These are phyloP conservation scores for Penicillium arizonense DNA, from an alignment of 495 filamentous ascomycete genomes.

Conservation along the genomic window DNA sequence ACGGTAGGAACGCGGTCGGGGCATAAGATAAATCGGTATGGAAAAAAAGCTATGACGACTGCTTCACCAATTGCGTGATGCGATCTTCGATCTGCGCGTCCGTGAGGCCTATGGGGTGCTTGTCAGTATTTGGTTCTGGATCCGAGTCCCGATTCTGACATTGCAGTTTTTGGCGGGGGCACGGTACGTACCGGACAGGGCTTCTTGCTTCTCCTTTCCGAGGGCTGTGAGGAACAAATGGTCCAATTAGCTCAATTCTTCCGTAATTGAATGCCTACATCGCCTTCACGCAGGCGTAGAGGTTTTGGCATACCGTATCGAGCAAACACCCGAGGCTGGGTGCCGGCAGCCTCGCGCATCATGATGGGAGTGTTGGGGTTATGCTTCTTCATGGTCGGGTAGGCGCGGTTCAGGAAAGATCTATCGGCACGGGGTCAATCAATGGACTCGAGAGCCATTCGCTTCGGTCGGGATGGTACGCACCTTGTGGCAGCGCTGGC, in stretches of 20 bases:
- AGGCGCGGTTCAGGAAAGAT: constrained; percentile 84
- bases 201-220: constrained; percentile 84
- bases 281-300: background rate
- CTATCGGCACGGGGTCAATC: constrained; percentile 44
- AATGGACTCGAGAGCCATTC: background rate
- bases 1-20: constrained; percentile 26
- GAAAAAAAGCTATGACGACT: constrained; percentile 31
- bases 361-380: constrained; percentile 94
- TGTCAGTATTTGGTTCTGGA: constrained; percentile 6
- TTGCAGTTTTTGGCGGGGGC: constrained; percentile 4
- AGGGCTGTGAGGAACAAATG: constrained; percentile 53
- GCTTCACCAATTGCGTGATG: constrained; percentile 79
- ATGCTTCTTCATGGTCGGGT: constrained; percentile 99
- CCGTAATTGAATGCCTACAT: background rate
- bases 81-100: constrained; percentile 92
- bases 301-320: constrained; percentile 71
- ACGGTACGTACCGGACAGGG: constrained; percentile 63
- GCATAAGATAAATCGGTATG: constrained; percentile 23
- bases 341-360: constrained; percentile 84
- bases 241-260: constrained; percentile 10
- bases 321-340: constrained; percentile 81
- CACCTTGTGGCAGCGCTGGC: constrained; percentile 84
- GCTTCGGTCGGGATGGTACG: constrained; percentile 7
- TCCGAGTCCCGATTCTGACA: background rate
- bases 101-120: constrained; percentile 62